A percentile compares a stretch with the other conserved stretches of the same genome.
These are phyloP conservation scores for Penicillium dipodomyicola DNA, from an alignment of 495 filamentous ascomycete genomes.

Conservation along the genomic window DNA sequence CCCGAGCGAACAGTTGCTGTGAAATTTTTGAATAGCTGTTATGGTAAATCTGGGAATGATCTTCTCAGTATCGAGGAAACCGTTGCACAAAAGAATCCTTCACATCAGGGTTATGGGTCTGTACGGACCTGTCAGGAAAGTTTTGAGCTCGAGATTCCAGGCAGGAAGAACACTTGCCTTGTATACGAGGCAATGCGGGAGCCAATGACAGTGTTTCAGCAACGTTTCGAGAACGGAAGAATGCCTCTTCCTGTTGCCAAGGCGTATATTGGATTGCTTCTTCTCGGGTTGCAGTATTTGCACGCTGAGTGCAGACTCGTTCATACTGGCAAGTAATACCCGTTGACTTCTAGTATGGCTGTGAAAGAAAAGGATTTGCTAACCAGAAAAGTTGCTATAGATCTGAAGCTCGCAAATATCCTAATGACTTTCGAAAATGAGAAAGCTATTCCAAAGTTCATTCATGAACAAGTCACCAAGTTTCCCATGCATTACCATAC, in stretches of 20 bases:
- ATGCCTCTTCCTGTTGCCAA: conserved; percentile 32
- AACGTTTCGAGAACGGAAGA: conserved; percentile 22
- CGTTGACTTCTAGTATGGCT: too few species aligned
- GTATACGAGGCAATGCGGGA: conserved; percentile 36
- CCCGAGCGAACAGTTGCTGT: conserved; percentile 29
- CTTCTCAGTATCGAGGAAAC: conserved; percentile 20
- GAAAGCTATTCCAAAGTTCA: conserved; percentile 35
- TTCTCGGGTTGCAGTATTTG: conserved; percentile 40
- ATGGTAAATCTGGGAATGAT: not conserved
- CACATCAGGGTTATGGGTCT: conserved; percentile 29
- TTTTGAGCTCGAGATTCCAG: too few species aligned
- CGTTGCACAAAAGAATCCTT: conserved; percentile 26
- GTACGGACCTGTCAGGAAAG: conserved; percentile 20
- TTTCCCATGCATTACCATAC: conserved; percentile 38
- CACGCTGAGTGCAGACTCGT: conserved; percentile 39
- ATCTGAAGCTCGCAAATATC: conserved; percentile 46
- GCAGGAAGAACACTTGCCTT: not conserved
- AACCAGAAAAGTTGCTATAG: conserved; percentile 15
- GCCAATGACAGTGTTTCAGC: conserved; percentile 30
- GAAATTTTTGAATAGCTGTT: conserved; percentile 33
- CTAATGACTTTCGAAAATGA: conserved; percentile 42
- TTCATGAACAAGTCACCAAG: conserved; percentile 23
- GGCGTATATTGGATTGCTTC: conserved; percentile 31
- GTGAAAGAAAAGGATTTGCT: too few species aligned
- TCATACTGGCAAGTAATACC: conserved; percentile 25